Conservation (phyloP, 495 filamentous ascomycete genomes). For the Lentithecium fluviatile region DNA sequence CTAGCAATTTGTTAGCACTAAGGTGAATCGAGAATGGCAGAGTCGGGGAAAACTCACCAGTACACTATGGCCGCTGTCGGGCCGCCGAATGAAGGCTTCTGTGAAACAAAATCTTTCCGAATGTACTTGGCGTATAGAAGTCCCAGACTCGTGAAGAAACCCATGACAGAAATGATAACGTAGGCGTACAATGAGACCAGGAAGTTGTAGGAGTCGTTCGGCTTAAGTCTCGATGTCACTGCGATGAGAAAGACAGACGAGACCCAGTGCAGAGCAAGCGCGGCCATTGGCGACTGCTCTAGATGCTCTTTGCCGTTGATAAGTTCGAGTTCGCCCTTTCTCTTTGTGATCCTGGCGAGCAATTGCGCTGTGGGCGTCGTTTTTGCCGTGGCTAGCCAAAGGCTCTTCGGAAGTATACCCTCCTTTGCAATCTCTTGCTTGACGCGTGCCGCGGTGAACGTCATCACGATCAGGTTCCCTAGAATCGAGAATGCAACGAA, state of each 20-base stretch:
- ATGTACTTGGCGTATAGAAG: slow-evolving; percentile 4
- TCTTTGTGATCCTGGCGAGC: not conserved
- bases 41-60: no score
- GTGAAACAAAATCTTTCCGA: not conserved
- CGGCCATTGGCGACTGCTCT: slow-evolving; percentile 9
- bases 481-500: slow-evolving; percentile 45
- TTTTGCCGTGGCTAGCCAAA: slow-evolving; percentile 35
- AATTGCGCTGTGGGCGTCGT: slow-evolving; percentile 32
- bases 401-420: slow-evolving; percentile 47
- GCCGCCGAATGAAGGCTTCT: not conserved
- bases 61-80: not conserved
- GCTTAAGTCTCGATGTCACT: slow-evolving; percentile 2
- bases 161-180: slow-evolving; percentile 2
- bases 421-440: slow-evolving; percentile 58
- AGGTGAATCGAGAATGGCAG: no score
- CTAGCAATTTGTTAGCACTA: no score
- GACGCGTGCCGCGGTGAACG: slow-evolving; percentile 52
- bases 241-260: slow-evolving; percentile 10
- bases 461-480: slow-evolving; percentile 54
- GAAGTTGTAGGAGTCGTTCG: not conserved
- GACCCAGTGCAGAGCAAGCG: slow-evolving; percentile 8
- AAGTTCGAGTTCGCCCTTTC: not conserved
- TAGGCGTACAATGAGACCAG: slow-evolving; percentile 7
- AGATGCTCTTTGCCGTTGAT: not conserved
- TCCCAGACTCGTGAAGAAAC: not conserved